phyloP scores from a whole-genome alignment of 2,329 filamentous ascomycete species.

The Aspergillus cejpii region DNA sequence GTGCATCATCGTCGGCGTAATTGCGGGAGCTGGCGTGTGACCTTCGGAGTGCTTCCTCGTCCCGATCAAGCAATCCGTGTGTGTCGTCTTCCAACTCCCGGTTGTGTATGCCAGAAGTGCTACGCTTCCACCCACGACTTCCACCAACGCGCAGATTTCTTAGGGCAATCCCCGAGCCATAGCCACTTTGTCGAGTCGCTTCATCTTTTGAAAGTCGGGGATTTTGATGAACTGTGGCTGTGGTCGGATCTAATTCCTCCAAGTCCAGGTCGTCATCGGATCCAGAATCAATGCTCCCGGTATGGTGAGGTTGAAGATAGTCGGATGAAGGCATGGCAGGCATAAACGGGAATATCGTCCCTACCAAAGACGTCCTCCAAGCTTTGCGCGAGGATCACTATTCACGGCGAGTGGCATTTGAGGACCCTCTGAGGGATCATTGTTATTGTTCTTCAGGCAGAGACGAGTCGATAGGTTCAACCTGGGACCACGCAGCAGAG shows the following conservation, averaged over 20 bases:
- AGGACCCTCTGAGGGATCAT: slow-evolving; percentile 15
- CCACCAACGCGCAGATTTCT: slow-evolving; percentile 48
- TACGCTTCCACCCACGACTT: slow-evolving; percentile 38
- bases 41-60: slow-evolving; percentile 49
- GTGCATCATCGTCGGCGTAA: slow-evolving; percentile 62
- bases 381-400: neutral
- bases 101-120: slow-evolving; percentile 37
- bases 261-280: slow-evolving; percentile 43
- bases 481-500: no score
- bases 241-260: slow-evolving; percentile 42
- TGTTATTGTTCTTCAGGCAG: slow-evolving; percentile 5
- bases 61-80: slow-evolving; percentile 58
- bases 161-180: slow-evolving; percentile 39
- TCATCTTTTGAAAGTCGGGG: slow-evolving; percentile 26
- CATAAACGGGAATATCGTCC: neutral
- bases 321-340: slow-evolving; percentile 32
- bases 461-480: neutral
- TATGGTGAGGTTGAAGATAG: slow-evolving; percentile 31
- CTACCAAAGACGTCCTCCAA: no score
- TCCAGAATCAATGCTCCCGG: slow-evolving; percentile 32
- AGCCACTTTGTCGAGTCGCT: slow-evolving; percentile 20
- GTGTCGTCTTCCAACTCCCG: slow-evolving; percentile 54
- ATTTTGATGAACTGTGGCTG: slow-evolving; percentile 18
- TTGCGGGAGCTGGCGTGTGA: slow-evolving; percentile 53
- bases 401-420: slow-evolving; percentile 9